A percentile compares a stretch with the other conserved stretches of the same genome.
phyloP scores from a whole-genome alignment of 306 rosid genomes.

The Pueraria montana region DNA sequence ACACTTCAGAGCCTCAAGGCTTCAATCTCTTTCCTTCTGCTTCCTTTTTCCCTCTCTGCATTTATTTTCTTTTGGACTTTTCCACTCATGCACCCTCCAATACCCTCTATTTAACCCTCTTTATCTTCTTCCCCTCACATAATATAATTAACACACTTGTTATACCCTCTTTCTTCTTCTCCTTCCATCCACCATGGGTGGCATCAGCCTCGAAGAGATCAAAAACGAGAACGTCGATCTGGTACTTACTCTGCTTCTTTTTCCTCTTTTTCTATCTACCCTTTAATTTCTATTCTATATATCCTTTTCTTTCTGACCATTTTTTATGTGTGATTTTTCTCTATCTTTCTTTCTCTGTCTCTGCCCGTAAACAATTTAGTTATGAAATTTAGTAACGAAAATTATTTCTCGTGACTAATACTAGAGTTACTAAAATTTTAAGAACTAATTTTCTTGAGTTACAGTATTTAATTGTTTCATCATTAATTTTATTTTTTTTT shows the following conservation, averaged over 20 bases:
- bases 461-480: no score
- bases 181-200: conserved; percentile 56
- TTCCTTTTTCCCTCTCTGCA: conserved; percentile 6
- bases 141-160: neutral
- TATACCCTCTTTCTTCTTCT: neutral
- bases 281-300: no score
- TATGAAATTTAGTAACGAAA: no score
- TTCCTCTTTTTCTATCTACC: neutral
- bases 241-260: conserved; percentile 51
- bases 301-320: no score
- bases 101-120: conserved; percentile 43
- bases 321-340: no score
- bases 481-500: neutral
- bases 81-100: neutral
- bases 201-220: conserved; percentile 80
- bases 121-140: neutral
- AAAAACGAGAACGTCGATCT: conserved; percentile 88
- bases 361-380: no score
- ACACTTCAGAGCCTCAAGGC: neutral
- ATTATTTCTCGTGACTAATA: no score
- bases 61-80: conserved; percentile 54
- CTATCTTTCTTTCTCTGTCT: no score
- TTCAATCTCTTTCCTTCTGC: neutral
- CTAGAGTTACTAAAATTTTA: no score
- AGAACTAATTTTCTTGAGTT: no score